Base-by-base conservation (phyloP, 2,329 filamentous ascomycete species). In the Neocatenulostroma microsporum region DNA sequence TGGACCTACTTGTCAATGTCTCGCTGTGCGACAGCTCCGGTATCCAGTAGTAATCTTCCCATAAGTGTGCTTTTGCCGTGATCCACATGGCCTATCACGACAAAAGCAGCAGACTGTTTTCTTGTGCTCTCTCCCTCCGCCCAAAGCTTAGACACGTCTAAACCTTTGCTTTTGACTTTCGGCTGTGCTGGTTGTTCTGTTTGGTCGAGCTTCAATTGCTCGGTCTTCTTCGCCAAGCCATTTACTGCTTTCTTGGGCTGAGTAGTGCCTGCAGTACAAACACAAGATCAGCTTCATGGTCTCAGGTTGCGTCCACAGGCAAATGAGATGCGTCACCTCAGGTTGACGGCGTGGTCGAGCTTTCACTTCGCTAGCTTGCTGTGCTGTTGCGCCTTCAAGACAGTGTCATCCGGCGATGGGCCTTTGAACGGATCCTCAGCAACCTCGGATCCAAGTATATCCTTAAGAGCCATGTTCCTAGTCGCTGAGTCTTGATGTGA, bases 21-120 rank as follows among this genome's bases (percentile, higher is more conserved):
- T 41, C 88, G 73, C 56, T 94, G 78, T 48, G 94, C 84, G 5
- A 98, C 79, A 18, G 88, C 83, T 41, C 88, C 83, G 26, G 94
- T 73, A 51, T 98, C 91, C 27, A 89, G 79, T 4, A 98, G 68
- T 19, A 98, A 63, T n/a, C 91, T 79, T 1, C 89, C 91, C 89
- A 98, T 96, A 24, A 98, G 72, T 5, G 91, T 98, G 58, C 87
- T 95, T 63, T 98, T 98, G 35, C 91, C 91, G 35, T 93, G 89
- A 60, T 98, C 91, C 37, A 98, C 91, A 58, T 98, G 91, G 11
- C 91, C 87, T 86, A 57, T 38, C 3, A 44, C 47, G 39, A 57
- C 45, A 54, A 54, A 55, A 2, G 55, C 53, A n/a, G 51, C 54
- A 4, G 48, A 49, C 1, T 44, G 31, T 34, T 49, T 54, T 11